Base-by-base conservation (phyloP, 2,329 filamentous ascomycete species). In the Grosmannia penicillata region DNA sequence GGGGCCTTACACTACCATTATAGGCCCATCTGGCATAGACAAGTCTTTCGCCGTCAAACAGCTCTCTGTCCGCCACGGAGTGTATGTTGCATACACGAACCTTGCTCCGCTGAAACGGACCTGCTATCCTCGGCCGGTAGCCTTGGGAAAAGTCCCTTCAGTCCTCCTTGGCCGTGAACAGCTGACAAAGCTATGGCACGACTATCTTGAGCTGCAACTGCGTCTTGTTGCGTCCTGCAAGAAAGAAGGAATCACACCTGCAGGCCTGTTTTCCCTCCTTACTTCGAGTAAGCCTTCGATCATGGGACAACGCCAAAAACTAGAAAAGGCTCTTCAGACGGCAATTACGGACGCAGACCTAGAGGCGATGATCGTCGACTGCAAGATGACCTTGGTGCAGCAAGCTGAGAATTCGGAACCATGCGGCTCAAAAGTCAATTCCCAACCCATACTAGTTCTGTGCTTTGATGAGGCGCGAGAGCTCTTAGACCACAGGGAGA, bases 1-100 rank as follows among this genome's bases (percentile, higher is more conserved):
- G n/a, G n/a, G n/a, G n/a, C 38, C 38, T 9, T 39, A 39, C n/a
- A n/a, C 38, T 11, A 39, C 38, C n/a, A 31, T 39, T 13, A 33
- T 39, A 3, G 38, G 38, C 10, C 38, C 33, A 4, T 36, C 38
- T 2, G 38, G 38, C 2, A 36, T 39, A n/a, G 38, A 33, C n/a
- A 39, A 39, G 27, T 35, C 38, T 1, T 39, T 36, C 18, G 15
- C 27, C 8, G 32, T 39, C 11, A 24, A 22, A 23, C 38, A 39
- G 33, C 19, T 39, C 21, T 32, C 38, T 6, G 33, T 36, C 10
- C 38, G 38, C 8, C n/a, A 36, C 8, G 33, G 33, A 17, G 4
- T 36, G 3, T 39, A 39, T 14, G 38, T 39, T 2, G 33, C 26
- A 3, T 36, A 39, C 26, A 26, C 33, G 2, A 42, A 35, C 13